Evolutionary conservation across 768 basidiomycete genomes (phyloP), one percentile per base, ranked within the genome.

Genomic region (Boletus coccyginus): DNA sequence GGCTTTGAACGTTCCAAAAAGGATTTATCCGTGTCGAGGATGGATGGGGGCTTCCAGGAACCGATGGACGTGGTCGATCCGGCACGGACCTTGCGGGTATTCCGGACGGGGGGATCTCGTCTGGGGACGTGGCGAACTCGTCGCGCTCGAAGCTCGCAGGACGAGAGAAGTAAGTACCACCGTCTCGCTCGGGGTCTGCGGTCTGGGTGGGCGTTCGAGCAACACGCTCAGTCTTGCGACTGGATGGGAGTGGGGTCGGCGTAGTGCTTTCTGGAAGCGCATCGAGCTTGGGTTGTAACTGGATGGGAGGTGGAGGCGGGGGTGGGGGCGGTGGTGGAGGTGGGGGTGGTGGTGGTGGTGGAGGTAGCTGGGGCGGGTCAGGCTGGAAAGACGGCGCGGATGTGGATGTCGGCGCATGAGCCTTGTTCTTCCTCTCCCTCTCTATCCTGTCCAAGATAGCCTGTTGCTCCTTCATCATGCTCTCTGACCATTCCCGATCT

Each of bases 391-490:
- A 59, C 0, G 49, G 21, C 24, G 7, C 31, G 11, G 21, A 40
- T 13, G 38, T 27, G 9, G 52, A 19, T 7, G 14, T 39, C 6
- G 40, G 27, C 11, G 38, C 16, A 16, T 54, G n/a, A n/a, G 38
- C 59, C 59, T 57, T 64, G 53, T 63, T 55, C 53, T 62, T 72
- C 58, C 60, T 61, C 52, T 74, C 71, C 66, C 70, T 70, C 70
- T 84, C 73, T 58, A 81, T 78, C 62, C 68, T 76, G 55, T 81
- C 75, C 71, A 79, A 68, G 58, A 84, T 80, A 14, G 75, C 73
- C 58, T 76, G 71, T 53, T 77, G 77, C 51, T 76, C 69, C 62
- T 65, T 65, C 52, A 66, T 69, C 61, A 74, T 66, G 24, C 57
- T 65, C 55, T 70, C 71, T 19, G 68, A 68, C 70, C 72, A 75